These are phyloP conservation scores for Patellaria atrata DNA, from an alignment of 495 filamentous ascomycete species.

Conservation along the genomic window DNA sequence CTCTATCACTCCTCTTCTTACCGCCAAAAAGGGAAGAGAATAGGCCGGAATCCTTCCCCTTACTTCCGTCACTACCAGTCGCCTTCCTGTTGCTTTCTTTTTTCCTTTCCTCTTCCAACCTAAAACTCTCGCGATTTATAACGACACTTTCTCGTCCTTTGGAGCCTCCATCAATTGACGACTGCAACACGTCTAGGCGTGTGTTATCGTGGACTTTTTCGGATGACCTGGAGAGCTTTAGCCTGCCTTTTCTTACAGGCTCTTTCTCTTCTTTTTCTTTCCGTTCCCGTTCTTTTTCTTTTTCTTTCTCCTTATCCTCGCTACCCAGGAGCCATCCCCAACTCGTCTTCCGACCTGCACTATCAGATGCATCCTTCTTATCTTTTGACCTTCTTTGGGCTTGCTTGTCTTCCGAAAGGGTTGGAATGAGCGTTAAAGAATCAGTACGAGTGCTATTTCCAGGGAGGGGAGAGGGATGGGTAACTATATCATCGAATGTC, in stretches of 20 bases:
- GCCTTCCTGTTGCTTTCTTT: slow-evolving; percentile 66
- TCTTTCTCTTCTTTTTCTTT: slow-evolving; percentile 45
- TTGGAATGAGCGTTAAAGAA: slow-evolving; percentile 72
- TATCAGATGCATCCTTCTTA: slow-evolving; percentile 41
- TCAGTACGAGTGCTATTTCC: slow-evolving; percentile 62
- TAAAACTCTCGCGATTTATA: slow-evolving; percentile 60
- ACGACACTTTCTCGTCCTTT: slow-evolving; percentile 73
- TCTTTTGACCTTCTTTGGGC: slow-evolving; percentile 44
- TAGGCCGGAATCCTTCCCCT: slow-evolving; percentile 68
- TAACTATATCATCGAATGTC: slow-evolving; percentile 46
- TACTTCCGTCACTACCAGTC: slow-evolving; percentile 56
- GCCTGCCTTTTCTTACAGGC: slow-evolving; percentile 24
- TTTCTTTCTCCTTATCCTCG: slow-evolving; percentile 58
- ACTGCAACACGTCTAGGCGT: slow-evolving; percentile 67
- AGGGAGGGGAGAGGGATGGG: slow-evolving; percentile 50
- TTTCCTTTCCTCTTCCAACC: slow-evolving; percentile 67
- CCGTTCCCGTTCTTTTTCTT: slow-evolving; percentile 41
- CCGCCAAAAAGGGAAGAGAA: slow-evolving; percentile 83
- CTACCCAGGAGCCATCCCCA: slow-evolving; percentile 65
- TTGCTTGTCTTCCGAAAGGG: slow-evolving; percentile 52
- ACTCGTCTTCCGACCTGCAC: slow-evolving; percentile 56
- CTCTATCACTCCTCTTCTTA: slow-evolving; percentile 59
- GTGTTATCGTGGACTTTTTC: slow-evolving; percentile 51
- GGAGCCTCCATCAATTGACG: slow-evolving; percentile 48
- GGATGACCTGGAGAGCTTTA: slow-evolving; percentile 40